A percentile compares a stretch with the other conserved stretches of the same genome.
Conservation (phyloP, 148 eudicot species). For the Arbutus unedo region DNA sequence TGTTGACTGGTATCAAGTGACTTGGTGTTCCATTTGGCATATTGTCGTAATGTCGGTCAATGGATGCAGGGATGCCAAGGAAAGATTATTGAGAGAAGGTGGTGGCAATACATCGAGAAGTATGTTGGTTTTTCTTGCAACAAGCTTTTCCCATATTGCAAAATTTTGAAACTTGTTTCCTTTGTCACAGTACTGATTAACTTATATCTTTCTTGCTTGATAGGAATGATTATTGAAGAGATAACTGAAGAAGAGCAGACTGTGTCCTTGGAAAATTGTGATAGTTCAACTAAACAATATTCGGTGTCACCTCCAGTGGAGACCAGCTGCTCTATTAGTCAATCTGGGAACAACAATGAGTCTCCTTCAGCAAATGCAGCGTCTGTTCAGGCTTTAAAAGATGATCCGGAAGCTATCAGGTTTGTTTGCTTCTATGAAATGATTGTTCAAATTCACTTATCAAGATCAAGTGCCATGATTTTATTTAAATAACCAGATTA, state of each 20-base stretch:
- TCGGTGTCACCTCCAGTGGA: slow-evolving; percentile 35
- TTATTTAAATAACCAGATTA: too few species aligned
- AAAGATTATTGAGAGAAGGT: slow-evolving; percentile 44
- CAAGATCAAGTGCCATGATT: too few species aligned
- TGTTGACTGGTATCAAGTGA: background rate
- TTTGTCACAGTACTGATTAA: slow-evolving; percentile 11
- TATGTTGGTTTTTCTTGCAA: slow-evolving; percentile 18
- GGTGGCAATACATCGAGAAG: slow-evolving; percentile 52
- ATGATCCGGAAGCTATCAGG: slow-evolving; percentile 86
- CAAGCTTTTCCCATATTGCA: background rate
- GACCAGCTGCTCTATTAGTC: slow-evolving; percentile 31
- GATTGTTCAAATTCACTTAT: background rate
- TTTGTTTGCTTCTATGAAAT: slow-evolving; percentile 13
- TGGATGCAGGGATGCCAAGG: slow-evolving; percentile 56
- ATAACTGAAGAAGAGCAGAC: slow-evolving; percentile 64
- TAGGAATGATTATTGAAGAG: slow-evolving; percentile 89
- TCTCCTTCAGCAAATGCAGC: slow-evolving; percentile 47
- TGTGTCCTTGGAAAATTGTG: slow-evolving; percentile 30
- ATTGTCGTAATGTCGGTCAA: slow-evolving; percentile 1
- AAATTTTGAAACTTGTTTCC: slow-evolving; percentile 7
- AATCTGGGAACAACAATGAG: slow-evolving; percentile 25
- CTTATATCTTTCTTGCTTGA: slow-evolving; percentile 14
- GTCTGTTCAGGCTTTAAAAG: slow-evolving; percentile 55
- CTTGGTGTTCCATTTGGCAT: slow-evolving; percentile 5
- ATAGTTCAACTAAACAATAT: slow-evolving; percentile 29